Conservation (phyloP, 495 filamentous ascomycete species). For the Echria macrotheca region DNA sequence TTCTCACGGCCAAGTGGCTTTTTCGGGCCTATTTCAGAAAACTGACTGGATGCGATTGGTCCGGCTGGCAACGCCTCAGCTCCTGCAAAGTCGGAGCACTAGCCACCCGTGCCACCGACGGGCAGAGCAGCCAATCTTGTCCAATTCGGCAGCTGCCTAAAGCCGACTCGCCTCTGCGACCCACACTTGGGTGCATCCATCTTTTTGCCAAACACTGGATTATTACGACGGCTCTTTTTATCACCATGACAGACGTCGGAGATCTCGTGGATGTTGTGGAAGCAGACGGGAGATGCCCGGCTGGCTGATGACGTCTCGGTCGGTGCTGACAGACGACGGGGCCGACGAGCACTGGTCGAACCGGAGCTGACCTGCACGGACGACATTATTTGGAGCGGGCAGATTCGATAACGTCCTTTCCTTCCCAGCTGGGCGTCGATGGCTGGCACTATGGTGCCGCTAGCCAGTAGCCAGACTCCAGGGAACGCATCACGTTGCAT, state of each 20-base stretch:
- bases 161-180: neutral
- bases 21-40: slow-evolving; percentile 14
- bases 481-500: slow-evolving; percentile 22
- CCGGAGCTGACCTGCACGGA: neutral
- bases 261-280: no score
- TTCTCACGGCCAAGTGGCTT: slow-evolving; percentile 2
- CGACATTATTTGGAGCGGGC: neutral
- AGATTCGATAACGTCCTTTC: slow-evolving; percentile 9
- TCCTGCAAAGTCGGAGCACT: neutral
- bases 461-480: slow-evolving; percentile 10
- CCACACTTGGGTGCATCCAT: no score
- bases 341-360: neutral
- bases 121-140: slow-evolving; percentile 4
- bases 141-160: slow-evolving; percentile 11
- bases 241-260: no score
- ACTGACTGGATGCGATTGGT: neutral
- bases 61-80: slow-evolving; percentile 2
- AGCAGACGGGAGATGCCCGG: no score
- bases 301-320: no score
- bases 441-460: slow-evolving; percentile 7
- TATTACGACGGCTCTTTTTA: no score
- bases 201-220: no score
- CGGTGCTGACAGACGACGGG: no score
- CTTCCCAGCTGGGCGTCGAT: slow-evolving; percentile 6
- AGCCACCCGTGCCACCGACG: slow-evolving; percentile 7